Base-by-base conservation (phyloP, 257 asterid genomes). In the Osmanthus fragrans region DNA sequence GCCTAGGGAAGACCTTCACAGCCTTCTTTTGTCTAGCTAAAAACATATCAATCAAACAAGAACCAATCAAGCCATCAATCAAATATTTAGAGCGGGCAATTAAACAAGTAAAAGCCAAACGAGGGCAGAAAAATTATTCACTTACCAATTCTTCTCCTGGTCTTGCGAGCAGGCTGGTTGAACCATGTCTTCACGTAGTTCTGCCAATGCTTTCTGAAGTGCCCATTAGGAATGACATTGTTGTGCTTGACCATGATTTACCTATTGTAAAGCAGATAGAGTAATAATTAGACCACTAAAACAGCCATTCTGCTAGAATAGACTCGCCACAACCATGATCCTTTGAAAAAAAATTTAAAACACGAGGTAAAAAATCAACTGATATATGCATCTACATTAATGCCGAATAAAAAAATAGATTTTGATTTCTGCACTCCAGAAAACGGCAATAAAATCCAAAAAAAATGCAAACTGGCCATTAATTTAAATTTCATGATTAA, bases 171-270 rank as follows among this genome's bases (percentile, higher is more conserved):
- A 32, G 96, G 96, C 73, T 91, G 96, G 82, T 91, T 91, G 37
- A 13, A 27, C 13, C 18, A 49, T 51, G 37, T 32, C 37, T 66
- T 13, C 15, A 32, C 66, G 85, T 91, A 87, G 85, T 88, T 87
- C 72, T 91, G 96, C 96, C 96, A 91, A 76, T 91, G 94, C 82
- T 91, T 91, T 84, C 89, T 86, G 85, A 91, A 91, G 83, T 91
- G 96, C 19, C 91, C 90, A 39, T 77, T 89, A 16, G 96, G 96
- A 21, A 91, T 80, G 45, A 91, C 94, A 75, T 91, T 91, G 88
- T 91, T 91, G 85, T 91, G 96, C 92, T 91, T 91, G 29, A 81
- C 87, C 94, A 88, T 87, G 76, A 79, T 71, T 86, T 78, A 91
- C 79, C 94, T 88, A 58, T 25, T 80, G 36, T 7, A 77, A 36